Base-by-base conservation (phyloP, 768 basidiomycete genomes). In the Termitomyces sp. region DNA sequence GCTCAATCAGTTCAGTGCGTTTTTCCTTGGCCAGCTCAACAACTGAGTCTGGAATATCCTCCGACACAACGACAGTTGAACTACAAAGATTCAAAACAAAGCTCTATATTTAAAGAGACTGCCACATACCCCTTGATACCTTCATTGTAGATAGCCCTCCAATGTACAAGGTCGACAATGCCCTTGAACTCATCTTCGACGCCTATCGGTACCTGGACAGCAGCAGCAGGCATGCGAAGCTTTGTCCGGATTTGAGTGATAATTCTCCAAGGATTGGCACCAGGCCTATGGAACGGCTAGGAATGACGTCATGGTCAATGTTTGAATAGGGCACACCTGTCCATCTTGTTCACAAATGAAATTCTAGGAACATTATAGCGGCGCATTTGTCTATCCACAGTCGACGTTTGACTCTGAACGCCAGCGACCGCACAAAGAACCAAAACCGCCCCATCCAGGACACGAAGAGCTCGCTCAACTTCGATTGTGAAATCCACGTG, bases 401-500 rank as follows among this genome's bases (percentile, higher is more conserved):
- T 99, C 25, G 94, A 98, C 2, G 97, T 99, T 84, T 99, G 97
- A 76, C 91, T 94, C 87, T 96, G 94, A 15, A 99, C 97, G 65
- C 97, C 97, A 57, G 94, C 90, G 48, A 99, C 97, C 25, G 97
- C 95, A 75, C 97, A 98, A 29, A 99, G 80, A 36, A 99, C 97
- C 69, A 99, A 74, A 51, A 98, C 89, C 56, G 97, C 97, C 64
- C 97, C 97, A 72, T 99, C 97, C 64, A 99, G 79, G 8, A 98
- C 97, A 55, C 97, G 87, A 54, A 99, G 79, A 31, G 97, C 97
- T 15, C 97, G 87, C 74, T 99, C 97, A 8, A 99, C 97, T 74
- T 99, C 97, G 66, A 99, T 98, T 2, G 97, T 99, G 71, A 99
- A 99, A 74, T 99, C 97, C 65, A 99, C 97, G 80, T 99, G 97